These are phyloP conservation scores for Phaeolepiota aurea DNA, from an alignment of 768 basidiomycete genomes.

Conservation along the genomic window DNA sequence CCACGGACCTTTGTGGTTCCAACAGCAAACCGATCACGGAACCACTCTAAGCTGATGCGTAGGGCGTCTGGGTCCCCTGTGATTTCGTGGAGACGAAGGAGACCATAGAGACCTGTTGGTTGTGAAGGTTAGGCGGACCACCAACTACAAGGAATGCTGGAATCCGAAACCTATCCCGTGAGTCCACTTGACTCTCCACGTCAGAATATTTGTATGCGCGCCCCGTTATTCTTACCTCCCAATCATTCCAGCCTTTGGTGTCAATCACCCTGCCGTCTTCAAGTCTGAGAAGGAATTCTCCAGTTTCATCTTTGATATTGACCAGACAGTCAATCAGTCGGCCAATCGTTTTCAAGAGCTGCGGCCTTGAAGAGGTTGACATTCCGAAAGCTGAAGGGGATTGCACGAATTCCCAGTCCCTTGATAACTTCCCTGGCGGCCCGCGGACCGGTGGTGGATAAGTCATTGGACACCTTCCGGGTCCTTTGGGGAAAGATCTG, in stretches of 20 bases:
- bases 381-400: too few relatives aligned
- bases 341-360: slow-evolving; percentile 19
- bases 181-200: slow-evolving; percentile 25
- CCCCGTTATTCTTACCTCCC: slow-evolving; percentile 27
- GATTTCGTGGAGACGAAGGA: slow-evolving; percentile 30
- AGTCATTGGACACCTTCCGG: background rate
- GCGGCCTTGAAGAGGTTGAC: slow-evolving; percentile 19
- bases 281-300: slow-evolving; percentile 40
- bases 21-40: slow-evolving; percentile 35
- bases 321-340: slow-evolving; percentile 34
- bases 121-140: background rate
- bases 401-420: too few relatives aligned
- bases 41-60: slow-evolving; percentile 38
- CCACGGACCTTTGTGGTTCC: slow-evolving; percentile 37
- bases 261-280: slow-evolving; percentile 44
- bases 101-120: slow-evolving; percentile 27
- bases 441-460: slow-evolving; percentile 3
- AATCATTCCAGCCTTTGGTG: slow-evolving; percentile 52
- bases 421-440: too few relatives aligned
- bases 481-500: background rate
- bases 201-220: slow-evolving; percentile 1
- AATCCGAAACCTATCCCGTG: slow-evolving; percentile 28
- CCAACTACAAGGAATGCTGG: background rate
- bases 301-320: slow-evolving; percentile 44
- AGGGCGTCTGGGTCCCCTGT: slow-evolving; percentile 28